Conservation (phyloP, 108 stramenopile species). For the Parmales sp. region DNA sequence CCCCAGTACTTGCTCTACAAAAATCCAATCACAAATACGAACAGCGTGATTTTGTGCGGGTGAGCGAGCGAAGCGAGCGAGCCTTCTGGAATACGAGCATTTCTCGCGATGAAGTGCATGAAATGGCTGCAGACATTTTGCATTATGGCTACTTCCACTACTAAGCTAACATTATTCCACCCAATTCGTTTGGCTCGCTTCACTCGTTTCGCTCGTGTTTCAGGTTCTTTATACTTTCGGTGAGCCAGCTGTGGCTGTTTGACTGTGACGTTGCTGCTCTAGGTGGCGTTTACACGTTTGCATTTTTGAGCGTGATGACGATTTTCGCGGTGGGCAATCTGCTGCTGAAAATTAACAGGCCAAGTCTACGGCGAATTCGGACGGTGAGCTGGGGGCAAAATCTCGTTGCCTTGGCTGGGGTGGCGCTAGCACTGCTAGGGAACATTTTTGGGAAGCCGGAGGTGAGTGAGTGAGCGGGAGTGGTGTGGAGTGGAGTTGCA, state of each 20-base stretch:
- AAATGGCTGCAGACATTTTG: too few species aligned
- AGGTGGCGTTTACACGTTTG: constrained; percentile 49
- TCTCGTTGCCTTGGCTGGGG: constrained; percentile 23
- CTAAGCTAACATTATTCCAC: too few species aligned
- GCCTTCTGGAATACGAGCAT: too few species aligned
- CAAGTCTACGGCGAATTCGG: constrained; percentile 40
- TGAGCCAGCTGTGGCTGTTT: constrained; percentile 32
- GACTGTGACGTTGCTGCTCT: constrained; percentile 46
- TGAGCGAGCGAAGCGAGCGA: too few species aligned
- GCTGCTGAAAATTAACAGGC: constrained; percentile 53
- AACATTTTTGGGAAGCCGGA: constrained; percentile 51
- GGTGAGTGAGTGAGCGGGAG: too few species aligned
- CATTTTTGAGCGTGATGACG: constrained; percentile 50
- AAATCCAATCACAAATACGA: too few species aligned
- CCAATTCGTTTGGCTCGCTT: background rate
- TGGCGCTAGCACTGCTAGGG: constrained; percentile 30
- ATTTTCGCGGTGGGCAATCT: constrained; percentile 56
- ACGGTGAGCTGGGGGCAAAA: constrained; percentile 25
- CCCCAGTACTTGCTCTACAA: constrained; percentile 47
- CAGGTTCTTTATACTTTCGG: constrained; percentile 46
- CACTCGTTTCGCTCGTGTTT: constrained; percentile 32
- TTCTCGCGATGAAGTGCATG: too few species aligned
- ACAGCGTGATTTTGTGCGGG: too few species aligned
- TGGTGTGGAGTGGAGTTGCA: too few species aligned
- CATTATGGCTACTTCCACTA: too few species aligned